Evolutionary conservation across 1,284 basidiomycete species (phyloP).

Genomic region (Moniliophthora roreri): DNA sequence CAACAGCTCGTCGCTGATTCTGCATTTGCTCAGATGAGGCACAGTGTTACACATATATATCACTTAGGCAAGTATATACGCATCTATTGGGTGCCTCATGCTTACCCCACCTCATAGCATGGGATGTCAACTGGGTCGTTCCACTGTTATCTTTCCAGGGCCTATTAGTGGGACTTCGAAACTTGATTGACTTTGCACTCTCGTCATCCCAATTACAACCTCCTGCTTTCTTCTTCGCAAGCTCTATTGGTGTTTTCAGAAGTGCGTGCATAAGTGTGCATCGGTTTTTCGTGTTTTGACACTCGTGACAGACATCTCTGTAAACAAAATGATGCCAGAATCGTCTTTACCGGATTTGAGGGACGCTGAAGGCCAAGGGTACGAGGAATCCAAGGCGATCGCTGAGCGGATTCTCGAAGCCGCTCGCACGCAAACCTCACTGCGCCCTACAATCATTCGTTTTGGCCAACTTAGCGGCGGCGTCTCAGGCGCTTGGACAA

Average conservation of each 20-base stretch:
- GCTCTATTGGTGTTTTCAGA: slow-evolving; percentile 13
- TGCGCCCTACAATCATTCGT: slow-evolving; percentile 2
- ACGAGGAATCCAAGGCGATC: slow-evolving; percentile 21
- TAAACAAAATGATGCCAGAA: slow-evolving; percentile 5
- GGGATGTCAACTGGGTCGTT: slow-evolving; percentile 26
- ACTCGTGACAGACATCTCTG: slow-evolving; percentile 3
- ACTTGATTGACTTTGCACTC: slow-evolving; percentile 20
- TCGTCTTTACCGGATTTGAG: background rate
- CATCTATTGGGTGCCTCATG: background rate
- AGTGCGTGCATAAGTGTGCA: slow-evolving; percentile 4
- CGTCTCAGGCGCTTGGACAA: slow-evolving; percentile 28
- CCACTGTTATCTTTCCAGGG: slow-evolving; percentile 18
- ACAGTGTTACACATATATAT: background rate
- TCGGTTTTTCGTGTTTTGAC: background rate
- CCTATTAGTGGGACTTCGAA: slow-evolving; percentile 17
- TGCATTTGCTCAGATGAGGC: slow-evolving; percentile 1
- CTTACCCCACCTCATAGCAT: slow-evolving; percentile 15
- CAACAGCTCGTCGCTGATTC: too few relatives aligned
- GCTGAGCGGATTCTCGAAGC: slow-evolving; percentile 19
- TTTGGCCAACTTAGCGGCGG: slow-evolving; percentile 24
- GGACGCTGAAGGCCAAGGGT: slow-evolving; percentile 14
- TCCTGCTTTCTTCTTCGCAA: slow-evolving; percentile 16
- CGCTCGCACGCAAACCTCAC: background rate
- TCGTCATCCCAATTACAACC: slow-evolving; percentile 8
- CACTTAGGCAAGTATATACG: background rate